Base-by-base conservation (phyloP, 495 filamentous ascomycete genomes). In the Parathielavia appendiculata region DNA sequence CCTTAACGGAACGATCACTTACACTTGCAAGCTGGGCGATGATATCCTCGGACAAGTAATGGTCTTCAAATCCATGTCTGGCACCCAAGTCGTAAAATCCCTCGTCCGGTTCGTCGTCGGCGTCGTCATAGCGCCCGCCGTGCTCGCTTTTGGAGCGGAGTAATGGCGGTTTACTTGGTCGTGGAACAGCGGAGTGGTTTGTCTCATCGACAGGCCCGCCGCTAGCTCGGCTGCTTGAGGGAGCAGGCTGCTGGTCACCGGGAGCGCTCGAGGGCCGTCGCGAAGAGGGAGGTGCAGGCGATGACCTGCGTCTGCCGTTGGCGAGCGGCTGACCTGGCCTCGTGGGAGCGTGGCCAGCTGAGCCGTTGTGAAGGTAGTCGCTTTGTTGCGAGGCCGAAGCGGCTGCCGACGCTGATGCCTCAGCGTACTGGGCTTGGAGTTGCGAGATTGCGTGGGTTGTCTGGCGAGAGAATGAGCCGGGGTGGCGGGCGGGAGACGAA, bases 101-200 rank as follows among this genome's bases (percentile, higher is more conserved):
- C 20, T 74, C 69, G 8, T 73, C 69, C 19, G 67, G 44, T 16
- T 71, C 68, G 5, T 77, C 72, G 36, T 73, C 71, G 39, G 45
- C 20, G 58, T 71, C 51, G 11, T 69, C 75, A 32, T 65, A 69
- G 58, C 76, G 75, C 48, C 82, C 77, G 5, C 80, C 83, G 71
- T 83, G 85, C 61, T 91, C 88, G 69, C 85, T 91, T 69, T 81
- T 89, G 32, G 88, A 85, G 60, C 89, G 78, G 51, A 85, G 77
- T 32, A 91, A 68, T 34, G 77, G 75, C 8, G 82, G 81, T 53
- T 83, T 80, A 50, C 79, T 68, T 48, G 81, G 69, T 57, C 71
- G 69, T 5, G 63, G 17, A 43, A 36, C 57, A 44, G 56, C 53
- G 57, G 49, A n/a, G 12, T 58, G 57, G 16, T 66, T 64, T 19